Evolutionary conservation across 352 stramenopile genomes (phyloP).

Genomic region (Phytophthora pistaciae): DNA sequence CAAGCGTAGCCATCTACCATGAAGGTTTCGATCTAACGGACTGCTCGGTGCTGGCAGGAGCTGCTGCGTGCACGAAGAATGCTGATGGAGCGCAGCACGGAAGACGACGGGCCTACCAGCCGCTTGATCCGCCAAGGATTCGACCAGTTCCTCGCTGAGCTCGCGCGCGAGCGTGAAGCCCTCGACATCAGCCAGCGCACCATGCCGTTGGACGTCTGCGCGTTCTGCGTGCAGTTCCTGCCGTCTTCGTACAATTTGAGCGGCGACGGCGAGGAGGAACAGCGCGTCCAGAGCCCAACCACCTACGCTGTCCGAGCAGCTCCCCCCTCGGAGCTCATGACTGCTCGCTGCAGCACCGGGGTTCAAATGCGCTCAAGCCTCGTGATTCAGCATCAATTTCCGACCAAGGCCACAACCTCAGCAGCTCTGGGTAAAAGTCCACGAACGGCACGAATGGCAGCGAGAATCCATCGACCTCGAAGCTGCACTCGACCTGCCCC

Average conservation of each 20-base stretch:
- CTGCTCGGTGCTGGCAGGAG: conserved; percentile 38
- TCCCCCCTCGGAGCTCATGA: conserved; percentile 12
- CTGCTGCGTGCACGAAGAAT: conserved; percentile 63
- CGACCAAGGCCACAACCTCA: conserved; percentile 12
- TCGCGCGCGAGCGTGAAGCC: conserved; percentile 42
- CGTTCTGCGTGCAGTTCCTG: conserved; percentile 63
- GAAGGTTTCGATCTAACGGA: conserved; percentile 9
- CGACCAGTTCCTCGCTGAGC: conserved; percentile 57
- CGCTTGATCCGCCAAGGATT: conserved; percentile 45
- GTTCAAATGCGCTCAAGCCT: conserved; percentile 46
- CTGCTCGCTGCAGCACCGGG: conserved; percentile 14
- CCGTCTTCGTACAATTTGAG: conserved; percentile 52
- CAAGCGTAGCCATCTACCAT: neutral
- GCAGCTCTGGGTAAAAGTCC: conserved; percentile 6
- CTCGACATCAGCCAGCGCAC: conserved; percentile 30
- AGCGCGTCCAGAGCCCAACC: conserved; percentile 4
- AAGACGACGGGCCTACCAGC: conserved; percentile 17
- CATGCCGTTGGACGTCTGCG: conserved; percentile 53
- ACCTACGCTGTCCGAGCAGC: conserved; percentile 14
- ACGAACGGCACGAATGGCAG: conserved; percentile 10
- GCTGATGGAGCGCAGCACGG: conserved; percentile 53
- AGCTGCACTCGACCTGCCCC: conserved; percentile 12
- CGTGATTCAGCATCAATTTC: conserved; percentile 68
- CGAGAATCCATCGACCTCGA: conserved; percentile 12
- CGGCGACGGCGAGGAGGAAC: conserved; percentile 33